phyloP scores from a whole-genome alignment of 192 early-diverging fungal species.

The Coemansia sp. region DNA sequence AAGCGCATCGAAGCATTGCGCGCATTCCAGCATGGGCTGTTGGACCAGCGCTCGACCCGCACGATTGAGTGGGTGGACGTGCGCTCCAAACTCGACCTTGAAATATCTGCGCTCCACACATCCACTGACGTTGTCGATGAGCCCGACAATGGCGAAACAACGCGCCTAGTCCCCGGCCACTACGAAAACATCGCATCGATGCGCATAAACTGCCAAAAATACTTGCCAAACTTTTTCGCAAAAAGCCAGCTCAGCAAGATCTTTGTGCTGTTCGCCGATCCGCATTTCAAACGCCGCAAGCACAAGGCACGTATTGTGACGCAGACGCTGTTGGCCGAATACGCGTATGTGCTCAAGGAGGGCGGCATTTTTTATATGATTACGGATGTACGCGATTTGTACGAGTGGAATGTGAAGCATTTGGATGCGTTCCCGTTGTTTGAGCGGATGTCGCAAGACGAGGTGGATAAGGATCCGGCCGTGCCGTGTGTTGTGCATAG shows the following conservation, averaged over 20 bases:
- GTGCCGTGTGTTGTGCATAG: slow-evolving; percentile 77
- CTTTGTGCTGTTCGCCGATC: slow-evolving; percentile 98
- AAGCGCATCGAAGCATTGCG: slow-evolving; percentile 85
- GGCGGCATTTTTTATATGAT: slow-evolving; percentile 96
- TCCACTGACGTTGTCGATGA: slow-evolving; percentile 13
- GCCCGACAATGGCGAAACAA: slow-evolving; percentile 50
- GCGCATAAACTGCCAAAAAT: slow-evolving; percentile 99
- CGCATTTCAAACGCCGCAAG: slow-evolving; percentile 98
- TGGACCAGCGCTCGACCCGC: background rate
- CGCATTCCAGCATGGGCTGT: slow-evolving; percentile 54
- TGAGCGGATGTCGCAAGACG: slow-evolving; percentile 75
- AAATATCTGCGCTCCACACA: slow-evolving; percentile 24
- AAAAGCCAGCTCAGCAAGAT: slow-evolving; percentile 94
- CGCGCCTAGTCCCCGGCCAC: slow-evolving; percentile 58
- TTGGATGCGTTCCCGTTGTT: slow-evolving; percentile 93
- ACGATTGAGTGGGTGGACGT: slow-evolving; percentile 44
- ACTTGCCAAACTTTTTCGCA: slow-evolving; percentile 95
- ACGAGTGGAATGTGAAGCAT: slow-evolving; percentile 95
- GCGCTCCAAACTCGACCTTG: slow-evolving; percentile 46
- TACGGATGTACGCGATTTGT: slow-evolving; percentile 89
- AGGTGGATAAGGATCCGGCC: slow-evolving; percentile 79
- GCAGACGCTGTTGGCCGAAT: slow-evolving; percentile 84
- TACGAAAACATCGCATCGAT: slow-evolving; percentile 97
- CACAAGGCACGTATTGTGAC: slow-evolving; percentile 98
- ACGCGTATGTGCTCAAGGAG: slow-evolving; percentile 87